Evolutionary conservation across 495 filamentous ascomycete genomes (phyloP).

Genomic region (Podospora sp.): DNA sequence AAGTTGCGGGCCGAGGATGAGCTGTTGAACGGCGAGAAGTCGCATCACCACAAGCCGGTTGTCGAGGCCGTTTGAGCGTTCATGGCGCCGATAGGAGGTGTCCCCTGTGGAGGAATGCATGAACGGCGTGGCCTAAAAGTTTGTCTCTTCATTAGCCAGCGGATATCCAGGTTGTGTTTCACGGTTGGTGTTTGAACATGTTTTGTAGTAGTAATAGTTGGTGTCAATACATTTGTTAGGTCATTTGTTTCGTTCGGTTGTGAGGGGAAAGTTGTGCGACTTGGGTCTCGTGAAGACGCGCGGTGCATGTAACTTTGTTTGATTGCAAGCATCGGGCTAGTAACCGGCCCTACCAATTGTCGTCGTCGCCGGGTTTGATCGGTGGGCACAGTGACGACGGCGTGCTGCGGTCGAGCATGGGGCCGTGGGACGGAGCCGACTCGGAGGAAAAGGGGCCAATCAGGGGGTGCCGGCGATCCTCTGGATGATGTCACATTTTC

Average conservation of each 20-base stretch:
- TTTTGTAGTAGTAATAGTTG: neutral
- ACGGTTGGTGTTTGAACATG: neutral
- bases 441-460: neutral
- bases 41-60: neutral
- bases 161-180: neutral
- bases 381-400: neutral
- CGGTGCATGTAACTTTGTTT: neutral
- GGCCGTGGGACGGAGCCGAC: neutral
- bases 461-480: neutral
- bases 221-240: neutral
- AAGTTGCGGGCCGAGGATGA: slow-evolving; percentile 26
- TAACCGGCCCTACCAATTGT: neutral
- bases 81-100: neutral
- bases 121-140: neutral
- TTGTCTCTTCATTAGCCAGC: neutral
- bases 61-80: neutral
- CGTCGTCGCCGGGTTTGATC: neutral
- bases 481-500: neutral
- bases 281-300: neutral
- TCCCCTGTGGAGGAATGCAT: neutral
- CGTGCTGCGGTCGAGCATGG: neutral
- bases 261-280: neutral
- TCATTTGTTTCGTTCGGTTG: neutral
- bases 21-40: neutral
- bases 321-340: neutral